phyloP scores from a whole-genome alignment of 139 green algal species.

The Coelastrella sp. region DNA sequence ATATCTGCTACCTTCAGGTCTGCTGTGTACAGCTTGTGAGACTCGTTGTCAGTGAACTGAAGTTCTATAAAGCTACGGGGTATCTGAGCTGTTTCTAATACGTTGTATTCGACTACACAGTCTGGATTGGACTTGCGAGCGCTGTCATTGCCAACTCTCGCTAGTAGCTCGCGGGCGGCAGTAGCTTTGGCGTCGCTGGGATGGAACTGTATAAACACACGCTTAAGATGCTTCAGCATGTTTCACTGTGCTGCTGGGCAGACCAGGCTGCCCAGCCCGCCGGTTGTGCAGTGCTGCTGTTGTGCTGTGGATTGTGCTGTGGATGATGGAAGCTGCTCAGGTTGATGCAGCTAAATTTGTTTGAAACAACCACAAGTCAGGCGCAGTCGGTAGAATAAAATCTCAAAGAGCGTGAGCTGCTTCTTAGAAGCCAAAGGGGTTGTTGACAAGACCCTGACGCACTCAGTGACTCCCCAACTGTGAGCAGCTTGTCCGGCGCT shows the following conservation, averaged over 20 bases:
- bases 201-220: constrained; percentile 62
- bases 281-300: not conserved
- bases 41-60: constrained; percentile 59
- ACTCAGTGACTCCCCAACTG: too few species aligned
- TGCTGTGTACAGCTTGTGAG: constrained; percentile 50
- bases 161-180: constrained; percentile 63
- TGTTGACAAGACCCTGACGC: too few species aligned
- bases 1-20: constrained; percentile 51
- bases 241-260: not conserved
- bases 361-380: too few species aligned
- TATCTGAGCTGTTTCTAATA: constrained; percentile 37
- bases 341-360: too few species aligned
- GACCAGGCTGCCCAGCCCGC: not conserved
- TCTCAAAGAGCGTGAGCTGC: too few species aligned
- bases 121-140: constrained; percentile 63
- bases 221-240: constrained; percentile 58
- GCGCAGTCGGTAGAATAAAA: too few species aligned
- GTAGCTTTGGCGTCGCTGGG: constrained; percentile 35
- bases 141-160: constrained; percentile 51
- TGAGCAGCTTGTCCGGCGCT: too few species aligned
- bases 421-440: too few species aligned
- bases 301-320: too few species aligned
- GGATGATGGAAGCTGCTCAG: too few species aligned
- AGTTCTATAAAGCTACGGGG: constrained; percentile 58
- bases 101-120: constrained; percentile 64